Evolutionary conservation across 2,329 filamentous ascomycete species (phyloP), one percentile per base, ranked within the genome.

Genomic region (Colletotrichum noveboracense): DNA sequence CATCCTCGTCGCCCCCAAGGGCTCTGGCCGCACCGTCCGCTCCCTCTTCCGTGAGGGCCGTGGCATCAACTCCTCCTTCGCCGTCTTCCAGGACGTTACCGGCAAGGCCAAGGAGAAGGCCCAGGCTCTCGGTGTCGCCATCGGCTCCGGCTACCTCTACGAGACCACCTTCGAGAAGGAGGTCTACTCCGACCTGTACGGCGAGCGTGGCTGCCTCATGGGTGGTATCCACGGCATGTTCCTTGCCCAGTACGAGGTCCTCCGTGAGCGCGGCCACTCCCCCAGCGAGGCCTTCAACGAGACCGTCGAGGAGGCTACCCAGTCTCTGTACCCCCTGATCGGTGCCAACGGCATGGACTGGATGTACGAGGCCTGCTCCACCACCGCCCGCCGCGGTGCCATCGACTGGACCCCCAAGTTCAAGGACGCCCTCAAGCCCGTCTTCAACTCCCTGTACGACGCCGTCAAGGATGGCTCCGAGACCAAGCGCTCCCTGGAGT

Each of bases 81-180:
- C 97, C 87, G 96, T 99, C 88, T 98, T 87, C 94, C 97, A 99
- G 90, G 97, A 99, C 86, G 96, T 98, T 79, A 98, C 96, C 78
- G 97, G 97, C 87, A 95, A 98, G 89, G 97, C 97, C 84, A 93
- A 98, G 91, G 97, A 99, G 93, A 98, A 96, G 92, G 97, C 97
- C 82, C 89, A 98, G 83, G 97, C 97, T 81, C 93, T 99, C 82
- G 97, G 97, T 90, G 96, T 98, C 79, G 97, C 96, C 85, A 94
- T 99, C 85, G 97, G 96, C 87, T 96, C 94, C 83, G 97, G 97
- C 84, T 99, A 99, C 93, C 95, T 99, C 82, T 99, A 99, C 93
- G 95, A 98, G 94, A 99, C 97, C 85, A 99, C 97, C 86, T 99
- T 99, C 85, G 94, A 99, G 93, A 99, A 99, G 94, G 97, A 99